Evolutionary conservation across 345 rosid genomes (phyloP), one percentile per base, ranked within the genome.

Genomic region (Leavenworthia alabamica): DNA sequence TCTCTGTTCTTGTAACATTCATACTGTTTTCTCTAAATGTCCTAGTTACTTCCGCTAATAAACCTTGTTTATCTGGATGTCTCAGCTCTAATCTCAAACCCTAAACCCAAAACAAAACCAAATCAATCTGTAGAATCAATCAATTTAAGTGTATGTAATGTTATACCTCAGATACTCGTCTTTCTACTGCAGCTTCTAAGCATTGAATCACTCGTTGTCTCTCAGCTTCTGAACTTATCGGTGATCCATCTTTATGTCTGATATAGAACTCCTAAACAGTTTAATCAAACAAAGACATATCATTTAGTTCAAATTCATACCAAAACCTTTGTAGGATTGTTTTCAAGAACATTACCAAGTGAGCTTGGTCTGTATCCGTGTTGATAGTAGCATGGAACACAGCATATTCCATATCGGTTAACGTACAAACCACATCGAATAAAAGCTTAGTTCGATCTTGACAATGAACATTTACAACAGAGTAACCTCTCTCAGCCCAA

Each of bases 191-290:
- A 28, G 99, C 97, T 73, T 89, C 78, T 26, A 93, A 60, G 65
- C 99, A 93, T 62, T 78, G 87, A 20, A 93, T 86, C 35, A 89
- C 97, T 0, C 99, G 78, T 64, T 89, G 97, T 44, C 90, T 79
- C 73, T 93, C 99, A 0, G 99, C 82, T 77, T 93, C 97, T 2
- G 92, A 93, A 51, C 88, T 93, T 31, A 93, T 89, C 1, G 99
- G 96, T 32, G 88, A 82, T 62, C 97, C 99, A 61, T 93, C 97
- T 1, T 79, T 60, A 59, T 93, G 99, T 64, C 80, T 80, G 3
- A 89, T 84, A 71, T 84, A 85, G 46, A 93, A 93, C 69, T 93
- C 99, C 72, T 67, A n/a, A n/a, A n/a, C n/a, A n/a, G n/a, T n/a
- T n/a, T n/a, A n/a, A n/a, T n/a, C n/a, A n/a, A n/a, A n/a, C n/a